phyloP scores from a whole-genome alignment of 768 basidiomycete species.

The Phlebiopsis flavidoalba region DNA sequence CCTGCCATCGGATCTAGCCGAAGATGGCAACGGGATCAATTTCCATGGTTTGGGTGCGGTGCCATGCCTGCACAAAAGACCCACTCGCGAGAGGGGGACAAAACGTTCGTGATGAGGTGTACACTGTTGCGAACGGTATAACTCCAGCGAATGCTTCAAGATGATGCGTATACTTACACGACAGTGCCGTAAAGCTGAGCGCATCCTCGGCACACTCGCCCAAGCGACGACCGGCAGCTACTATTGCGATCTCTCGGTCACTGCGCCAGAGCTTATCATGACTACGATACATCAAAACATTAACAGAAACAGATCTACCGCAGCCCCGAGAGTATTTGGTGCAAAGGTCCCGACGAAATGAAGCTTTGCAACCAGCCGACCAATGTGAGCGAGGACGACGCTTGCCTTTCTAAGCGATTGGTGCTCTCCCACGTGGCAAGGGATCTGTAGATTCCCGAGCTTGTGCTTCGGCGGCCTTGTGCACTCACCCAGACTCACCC shows the following conservation, averaged over 20 bases:
- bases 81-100: not conserved
- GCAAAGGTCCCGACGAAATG: not conserved
- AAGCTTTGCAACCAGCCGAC: not conserved
- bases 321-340: too few relatives aligned
- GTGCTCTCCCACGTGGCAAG: not conserved
- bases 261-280: not conserved
- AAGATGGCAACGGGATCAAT: conserved; percentile 14
- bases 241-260: too few relatives aligned
- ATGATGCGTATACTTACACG: not conserved
- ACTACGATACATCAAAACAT: not conserved
- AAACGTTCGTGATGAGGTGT: not conserved
- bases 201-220: not conserved
- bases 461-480: too few relatives aligned
- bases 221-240: too few relatives aligned
- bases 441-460: not conserved
- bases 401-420: not conserved
- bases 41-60: not conserved
- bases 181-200: not conserved
- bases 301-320: too few relatives aligned
- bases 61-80: not conserved
- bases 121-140: not conserved
- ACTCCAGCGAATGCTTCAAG: not conserved
- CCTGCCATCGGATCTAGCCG: conserved; percentile 13
- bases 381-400: not conserved
- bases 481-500: not conserved